phyloP scores from a whole-genome alignment of 768 basidiomycete species.

The Neoboletus subvelutipes region DNA sequence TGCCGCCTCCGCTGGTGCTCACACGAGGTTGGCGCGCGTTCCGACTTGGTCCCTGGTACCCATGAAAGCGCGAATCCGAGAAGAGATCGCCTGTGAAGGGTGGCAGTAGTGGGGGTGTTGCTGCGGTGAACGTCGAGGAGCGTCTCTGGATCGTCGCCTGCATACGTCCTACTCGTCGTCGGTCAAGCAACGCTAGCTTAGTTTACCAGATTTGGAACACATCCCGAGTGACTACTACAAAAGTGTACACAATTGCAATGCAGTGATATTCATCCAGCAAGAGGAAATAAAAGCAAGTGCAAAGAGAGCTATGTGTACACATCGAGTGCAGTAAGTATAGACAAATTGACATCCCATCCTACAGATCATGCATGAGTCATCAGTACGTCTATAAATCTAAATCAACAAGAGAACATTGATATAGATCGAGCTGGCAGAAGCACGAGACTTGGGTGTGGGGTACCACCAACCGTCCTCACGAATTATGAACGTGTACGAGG shows the following conservation, averaged over 20 bases:
- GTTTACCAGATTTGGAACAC: conserved; percentile 12
- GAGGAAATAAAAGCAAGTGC: not conserved
- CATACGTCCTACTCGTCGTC: conserved; percentile 16
- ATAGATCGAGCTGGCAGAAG: not conserved
- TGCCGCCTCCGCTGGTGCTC: conserved; percentile 60
- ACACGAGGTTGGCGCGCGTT: conserved; percentile 62
- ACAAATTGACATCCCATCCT: not conserved
- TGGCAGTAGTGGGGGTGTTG: not conserved
- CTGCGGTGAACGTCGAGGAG: conserved; percentile 25
- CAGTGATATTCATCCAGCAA: not conserved
- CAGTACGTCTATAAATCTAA: not conserved
- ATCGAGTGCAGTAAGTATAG: not conserved
- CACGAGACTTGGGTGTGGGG: not conserved
- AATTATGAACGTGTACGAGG: no score
- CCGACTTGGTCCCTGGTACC: conserved; percentile 44
- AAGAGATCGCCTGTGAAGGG: conserved; percentile 31
- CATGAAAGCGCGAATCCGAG: conserved; percentile 45
- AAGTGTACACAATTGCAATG: not conserved
- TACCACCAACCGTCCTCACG: not conserved
- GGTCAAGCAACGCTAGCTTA: not conserved
- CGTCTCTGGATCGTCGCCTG: conserved; percentile 27
- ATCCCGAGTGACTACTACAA: no score
- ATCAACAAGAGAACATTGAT: not conserved
- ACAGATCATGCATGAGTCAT: not conserved
- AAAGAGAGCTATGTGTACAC: no score